Evolutionary conservation across 192 early-diverging fungal genomes (phyloP), one percentile per base, ranked within the genome.

Genomic region (Backusella morwellensis): DNA sequence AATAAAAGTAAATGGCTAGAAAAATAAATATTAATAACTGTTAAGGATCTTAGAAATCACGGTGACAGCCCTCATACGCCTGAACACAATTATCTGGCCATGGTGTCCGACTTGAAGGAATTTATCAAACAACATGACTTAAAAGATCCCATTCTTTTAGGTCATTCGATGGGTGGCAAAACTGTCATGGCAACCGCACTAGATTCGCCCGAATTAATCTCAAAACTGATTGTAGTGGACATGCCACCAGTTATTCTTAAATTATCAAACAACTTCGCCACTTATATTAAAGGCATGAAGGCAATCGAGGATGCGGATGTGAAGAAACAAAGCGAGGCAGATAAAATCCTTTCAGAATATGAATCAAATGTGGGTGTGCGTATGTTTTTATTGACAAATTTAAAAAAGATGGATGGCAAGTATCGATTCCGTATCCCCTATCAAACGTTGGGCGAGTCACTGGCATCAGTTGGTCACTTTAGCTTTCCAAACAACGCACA

Each of bases 111-210:
- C 72, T 81, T 99, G 14, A 79, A 80, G 12, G 69, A 73, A n/a
- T 97, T 97, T 56, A 80, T 96, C 42, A 69, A 85, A 14, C 82
- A 86, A 29, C 90, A 94, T 34, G 74, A 82, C 4, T 59, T 95
- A 15, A 79, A 87, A 14, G 74, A 75, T 2, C 86, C 91, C 0
- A 77, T 92, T 21, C 71, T 98, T 9, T 81, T 98, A 69, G 97
- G 96, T 12, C 97, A 99, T 75, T 96, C 95, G 6, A 97, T 98
- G 95, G 94, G 93, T 66, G 92, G 93, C 42, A 95, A 93, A 68
- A 90, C 89, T 11, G 92, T 88, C 0, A 94, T 95, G 92, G 83
- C 76, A 32, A 71, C 92, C n/a, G 92, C 92, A 4, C 74, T 94
- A 40, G 82, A 82, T 35, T 80, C 82, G 1, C 85, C 87, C 0